These are phyloP conservation scores for Ceratocystis destructans DNA, from an alignment of 2,329 filamentous ascomycete species.

Conservation along the genomic window DNA sequence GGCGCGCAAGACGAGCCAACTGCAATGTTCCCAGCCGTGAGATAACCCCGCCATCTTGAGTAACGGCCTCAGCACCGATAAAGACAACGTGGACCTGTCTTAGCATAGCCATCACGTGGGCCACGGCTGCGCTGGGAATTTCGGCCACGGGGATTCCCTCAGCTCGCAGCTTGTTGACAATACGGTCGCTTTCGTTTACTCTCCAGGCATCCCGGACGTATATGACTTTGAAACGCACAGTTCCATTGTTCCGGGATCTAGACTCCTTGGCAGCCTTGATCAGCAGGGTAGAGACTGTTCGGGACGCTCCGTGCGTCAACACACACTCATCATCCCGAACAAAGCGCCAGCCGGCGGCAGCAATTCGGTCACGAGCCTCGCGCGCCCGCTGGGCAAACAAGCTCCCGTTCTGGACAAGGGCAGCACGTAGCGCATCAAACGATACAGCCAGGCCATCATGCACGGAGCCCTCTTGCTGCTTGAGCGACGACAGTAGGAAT, in stretches of 20 bases:
- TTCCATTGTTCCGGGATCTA: constrained; percentile 39
- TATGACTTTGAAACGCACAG: constrained; percentile 65
- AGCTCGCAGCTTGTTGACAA: constrained; percentile 56
- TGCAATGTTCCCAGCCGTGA: constrained; percentile 76
- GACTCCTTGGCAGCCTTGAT: constrained; percentile 40
- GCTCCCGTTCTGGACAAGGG: constrained; percentile 72
- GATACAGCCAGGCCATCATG: constrained; percentile 27
- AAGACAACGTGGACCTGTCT: constrained; percentile 52
- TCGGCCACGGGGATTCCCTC: constrained; percentile 67
- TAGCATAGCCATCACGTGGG: constrained; percentile 52
- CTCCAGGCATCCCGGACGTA: constrained; percentile 52
- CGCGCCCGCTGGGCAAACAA: constrained; percentile 81
- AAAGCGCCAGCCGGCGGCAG: constrained; percentile 62
- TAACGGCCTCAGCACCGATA: constrained; percentile 69
- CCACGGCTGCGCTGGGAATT: constrained; percentile 48
- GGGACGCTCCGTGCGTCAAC: constrained; percentile 78
- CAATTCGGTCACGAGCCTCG: constrained; percentile 70
- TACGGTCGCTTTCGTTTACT: constrained; percentile 49
- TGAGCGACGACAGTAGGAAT: constrained; percentile 68
- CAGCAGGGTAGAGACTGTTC: constrained; percentile 69
- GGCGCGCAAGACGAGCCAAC: constrained; percentile 65
- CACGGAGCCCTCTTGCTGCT: constrained; percentile 29
- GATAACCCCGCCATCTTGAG: constrained; percentile 87
- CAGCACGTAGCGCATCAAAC: constrained; percentile 70
- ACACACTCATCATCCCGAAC: constrained; percentile 66